Base-by-base conservation (phyloP, 139 green algal genomes). In the Yamagishiella unicocca region DNA sequence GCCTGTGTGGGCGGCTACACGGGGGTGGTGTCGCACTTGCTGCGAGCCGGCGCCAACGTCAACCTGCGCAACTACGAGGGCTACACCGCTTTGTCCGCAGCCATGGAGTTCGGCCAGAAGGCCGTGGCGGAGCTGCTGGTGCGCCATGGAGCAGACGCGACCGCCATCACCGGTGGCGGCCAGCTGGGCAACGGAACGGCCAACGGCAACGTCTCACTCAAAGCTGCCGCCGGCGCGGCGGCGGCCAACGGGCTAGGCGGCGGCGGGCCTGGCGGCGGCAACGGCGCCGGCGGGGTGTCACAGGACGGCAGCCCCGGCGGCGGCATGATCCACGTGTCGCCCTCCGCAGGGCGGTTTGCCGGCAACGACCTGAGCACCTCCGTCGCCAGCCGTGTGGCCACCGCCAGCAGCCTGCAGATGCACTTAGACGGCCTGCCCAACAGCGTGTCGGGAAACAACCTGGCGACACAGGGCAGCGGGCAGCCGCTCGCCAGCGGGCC, bases 31-130 rank as follows among this genome's bases (percentile, higher is more conserved):
- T 37, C 64, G 62, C 80, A 86, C 80, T 43, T 86, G 80, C 64
- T 86, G 80, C 64, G 64, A 24, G 17, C n/a, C 7, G 80, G 80
- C 43, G 80, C 80, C 45, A 86, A 77, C 66, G 80, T 86, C 42
- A 86, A 86, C 80, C 45, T 86, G 55, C 80, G 80, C 80, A 86
- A 86, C 31, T 86, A 86, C 66, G 80, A 86, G 61, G 80, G 80
- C 43, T 86, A 86, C 66, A 86, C 80, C 29, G 80, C 80, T 8
- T 64, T 86, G 2, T 86, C 80, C 7, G 80, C 80, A 2, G 80
- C 80, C 17, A 35, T 86, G 43, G 80, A 86, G 66, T 86, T 86
- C 67, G 80, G 80, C 8, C 80, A 86, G 64, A 77, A 77, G 80
- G 62, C 62, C 7, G 80, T 86, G 25, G 80, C 80, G 43, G 80